Conservation (phyloP, 75 land plant genomes). For the Pseudotsuga menziesii region DNA sequence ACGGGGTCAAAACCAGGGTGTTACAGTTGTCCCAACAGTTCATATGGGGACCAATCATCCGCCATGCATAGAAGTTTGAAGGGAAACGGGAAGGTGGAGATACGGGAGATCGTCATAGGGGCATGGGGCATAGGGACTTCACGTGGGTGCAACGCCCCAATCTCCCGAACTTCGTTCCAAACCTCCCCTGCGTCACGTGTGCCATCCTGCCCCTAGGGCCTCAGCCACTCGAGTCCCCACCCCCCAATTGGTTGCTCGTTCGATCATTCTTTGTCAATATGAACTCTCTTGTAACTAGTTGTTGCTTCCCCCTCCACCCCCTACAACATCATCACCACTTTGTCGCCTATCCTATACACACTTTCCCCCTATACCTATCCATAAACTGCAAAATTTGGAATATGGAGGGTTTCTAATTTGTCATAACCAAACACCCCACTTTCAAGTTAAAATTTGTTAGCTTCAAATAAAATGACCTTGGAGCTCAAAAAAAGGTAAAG, state of each 20-base stretch:
- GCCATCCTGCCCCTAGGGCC: neutral
- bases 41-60: neutral
- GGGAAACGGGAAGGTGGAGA: neutral
- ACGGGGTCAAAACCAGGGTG: too few relatives aligned
- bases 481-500: too few relatives aligned
- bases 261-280: neutral
- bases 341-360: too few relatives aligned
- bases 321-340: too few relatives aligned
- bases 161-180: neutral
- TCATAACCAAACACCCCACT: too few relatives aligned
- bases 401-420: too few relatives aligned
- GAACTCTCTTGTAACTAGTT: neutral
- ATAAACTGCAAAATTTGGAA: too few relatives aligned
- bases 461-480: too few relatives aligned
- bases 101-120: neutral
- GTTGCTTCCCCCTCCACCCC: neutral
- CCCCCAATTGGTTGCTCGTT: neutral
- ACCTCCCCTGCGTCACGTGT: conserved; percentile 1
- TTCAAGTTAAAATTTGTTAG: too few relatives aligned
- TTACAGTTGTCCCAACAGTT: too few relatives aligned
- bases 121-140: neutral
- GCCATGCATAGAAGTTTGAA: neutral
- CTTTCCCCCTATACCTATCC: too few relatives aligned
- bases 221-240: neutral
- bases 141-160: conserved; percentile 3